Evolutionary conservation across 306 rosid genomes (phyloP), one percentile per base, ranked within the genome.

Genomic region (Hippophae tibetana): DNA sequence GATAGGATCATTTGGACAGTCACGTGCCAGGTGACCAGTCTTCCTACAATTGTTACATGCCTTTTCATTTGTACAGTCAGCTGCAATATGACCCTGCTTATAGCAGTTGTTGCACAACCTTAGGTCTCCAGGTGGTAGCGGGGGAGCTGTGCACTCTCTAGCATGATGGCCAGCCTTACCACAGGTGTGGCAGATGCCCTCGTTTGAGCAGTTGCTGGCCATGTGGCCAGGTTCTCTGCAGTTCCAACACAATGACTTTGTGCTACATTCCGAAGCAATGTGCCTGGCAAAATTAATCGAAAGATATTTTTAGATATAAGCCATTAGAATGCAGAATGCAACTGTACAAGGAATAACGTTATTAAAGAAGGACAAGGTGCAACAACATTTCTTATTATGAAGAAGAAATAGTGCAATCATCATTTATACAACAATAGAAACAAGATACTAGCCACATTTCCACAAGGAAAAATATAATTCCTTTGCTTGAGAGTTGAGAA

Each of bases 31-130:
- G 66, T 88, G 99, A 53, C 96, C 96, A 0, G 99, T 92, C 80
- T 85, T 85, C 85, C 99, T 75, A 73, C 99, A 92, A 74, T 92
- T 92, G 82, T 88, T 92, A 69, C 99, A 92, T n/a, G 99, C 99
- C 81, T 92, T 92, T 60, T 85, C 99, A 48, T 92, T 92, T 1
- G 99, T 92, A 63, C 96, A 92, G 71, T 88, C 99, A 47, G 61
- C 99, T 41, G 99, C 99, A 70, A 92, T 83, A 73, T 92, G 98
- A 26, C 98, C 98, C 75, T 83, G 98, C 78, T 92, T 92, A 60
- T 92, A 92, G 76, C 98, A 92, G 81, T 92, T 92, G 69, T 92
- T 88, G 83, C 98, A 92, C 84, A 92, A 47, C 68, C 98, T 87
- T 26, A 87, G 60, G 77, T 92, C 98, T 64, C 98, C 98, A 6